Conservation (phyloP, 306 rosid genomes). For the Cicer cuneatum region DNA sequence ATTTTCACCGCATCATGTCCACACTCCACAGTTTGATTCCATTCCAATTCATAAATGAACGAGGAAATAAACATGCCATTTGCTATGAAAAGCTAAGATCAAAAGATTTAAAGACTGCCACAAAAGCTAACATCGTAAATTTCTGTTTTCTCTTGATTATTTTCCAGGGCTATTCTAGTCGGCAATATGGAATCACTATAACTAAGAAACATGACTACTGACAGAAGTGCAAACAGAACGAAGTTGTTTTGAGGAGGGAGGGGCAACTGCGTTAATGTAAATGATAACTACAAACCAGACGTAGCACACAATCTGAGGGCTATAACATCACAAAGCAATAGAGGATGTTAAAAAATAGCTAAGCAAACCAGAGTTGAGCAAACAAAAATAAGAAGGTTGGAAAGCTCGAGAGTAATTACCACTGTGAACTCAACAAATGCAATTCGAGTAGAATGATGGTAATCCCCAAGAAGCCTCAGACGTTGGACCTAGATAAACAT, state of each 20-base stretch:
- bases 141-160: background rate
- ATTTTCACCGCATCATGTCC: slow-evolving; percentile 6
- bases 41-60: background rate
- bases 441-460: slow-evolving; percentile 96
- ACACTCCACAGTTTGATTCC: slow-evolving; percentile 8
- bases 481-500: slow-evolving; percentile 75
- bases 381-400: slow-evolving; percentile 21
- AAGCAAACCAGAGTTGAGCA: slow-evolving; percentile 14
- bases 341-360: background rate
- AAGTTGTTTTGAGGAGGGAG: background rate
- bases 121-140: slow-evolving; percentile 19
- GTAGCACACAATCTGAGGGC: slow-evolving; percentile 24
- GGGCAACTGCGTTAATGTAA: slow-evolving; percentile 5
- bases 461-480: slow-evolving; percentile 95
- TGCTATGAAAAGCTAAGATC: slow-evolving; percentile 7
- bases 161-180: background rate
- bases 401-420: slow-evolving; percentile 55
- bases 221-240: slow-evolving; percentile 19
- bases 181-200: background rate
- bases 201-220: background rate
- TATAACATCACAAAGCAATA: slow-evolving; percentile 27
- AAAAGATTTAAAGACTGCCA: slow-evolving; percentile 21
- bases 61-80: slow-evolving; percentile 29
- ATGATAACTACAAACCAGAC: slow-evolving; percentile 27
- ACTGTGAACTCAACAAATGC: slow-evolving; percentile 88